Percentiles rank a stretch among this genome's conserved stretches.
These are phyloP conservation scores for Aspergillus pseudoglaucus DNA, from an alignment of 2,329 filamentous ascomycete species.

Conservation along the genomic window DNA sequence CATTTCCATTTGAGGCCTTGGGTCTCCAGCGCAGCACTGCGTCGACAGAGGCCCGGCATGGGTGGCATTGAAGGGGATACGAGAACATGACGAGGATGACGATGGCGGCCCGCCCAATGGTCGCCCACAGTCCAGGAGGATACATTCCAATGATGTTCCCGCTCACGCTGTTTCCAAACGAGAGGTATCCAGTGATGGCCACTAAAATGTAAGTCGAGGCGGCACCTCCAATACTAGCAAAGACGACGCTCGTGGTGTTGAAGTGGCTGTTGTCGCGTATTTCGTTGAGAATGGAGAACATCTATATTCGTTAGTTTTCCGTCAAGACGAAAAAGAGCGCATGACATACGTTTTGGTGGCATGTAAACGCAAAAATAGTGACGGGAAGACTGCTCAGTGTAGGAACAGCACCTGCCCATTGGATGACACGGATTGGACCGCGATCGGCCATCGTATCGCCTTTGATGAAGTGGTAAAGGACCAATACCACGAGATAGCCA, in stretches of 20 bases:
- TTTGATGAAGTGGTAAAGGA: conserved; percentile 81
- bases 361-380: conserved; percentile 98
- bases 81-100: conserved; percentile 95
- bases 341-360: conserved; percentile 79
- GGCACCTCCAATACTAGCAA: conserved; percentile 80
- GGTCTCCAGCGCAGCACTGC: conserved; percentile 92
- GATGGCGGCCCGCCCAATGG: conserved; percentile 89
- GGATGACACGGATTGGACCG: conserved; percentile 66
- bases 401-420: conserved; percentile 71
- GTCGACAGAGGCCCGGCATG: conserved; percentile 89
- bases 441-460: conserved; percentile 69
- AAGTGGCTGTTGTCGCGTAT: conserved; percentile 75
- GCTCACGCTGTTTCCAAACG: conserved; percentile 80
- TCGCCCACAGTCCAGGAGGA: conserved; percentile 69
- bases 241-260: conserved; percentile 71
- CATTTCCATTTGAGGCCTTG: conserved; percentile 30
- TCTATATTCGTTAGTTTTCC: conserved; percentile 47
- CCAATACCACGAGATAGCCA: conserved; percentile 84
- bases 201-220: conserved; percentile 82
- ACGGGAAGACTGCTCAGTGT: conserved; percentile 84
- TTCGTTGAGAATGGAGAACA: conserved; percentile 98
- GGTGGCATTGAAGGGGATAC: conserved; percentile 90
- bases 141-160: conserved; percentile 96
- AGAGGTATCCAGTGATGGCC: conserved; percentile 90
- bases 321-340: conserved; percentile 1